These are phyloP conservation scores for Primulina tabacum DNA, from an alignment of 257 asterid genomes.

Conservation along the genomic window DNA sequence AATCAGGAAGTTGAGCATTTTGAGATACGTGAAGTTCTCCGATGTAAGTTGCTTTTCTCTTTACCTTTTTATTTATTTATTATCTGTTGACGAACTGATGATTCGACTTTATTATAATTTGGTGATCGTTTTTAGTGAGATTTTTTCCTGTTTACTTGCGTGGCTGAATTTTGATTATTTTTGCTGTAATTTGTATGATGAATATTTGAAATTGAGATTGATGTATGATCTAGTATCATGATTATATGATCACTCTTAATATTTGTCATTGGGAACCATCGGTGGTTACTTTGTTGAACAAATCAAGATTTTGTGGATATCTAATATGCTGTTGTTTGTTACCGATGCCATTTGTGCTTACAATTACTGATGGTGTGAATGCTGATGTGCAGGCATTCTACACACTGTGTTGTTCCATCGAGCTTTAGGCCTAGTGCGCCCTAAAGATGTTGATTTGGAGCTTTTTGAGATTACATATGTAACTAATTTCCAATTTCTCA, in stretches of 20 bases:
- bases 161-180: not conserved
- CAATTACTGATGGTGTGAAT: constrained; percentile 22
- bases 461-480: constrained; percentile 96
- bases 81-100: not conserved
- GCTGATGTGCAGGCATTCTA: constrained; percentile 72
- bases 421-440: constrained; percentile 93
- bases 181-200: constrained; percentile 14
- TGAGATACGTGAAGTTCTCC: constrained; percentile 88
- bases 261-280: not conserved
- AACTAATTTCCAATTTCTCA: constrained; percentile 30
- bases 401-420: constrained; percentile 86
- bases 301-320: not conserved
- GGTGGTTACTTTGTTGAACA: not conserved
- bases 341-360: constrained; percentile 11
- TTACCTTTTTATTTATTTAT: not conserved
- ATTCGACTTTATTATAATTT: constrained; percentile 13
- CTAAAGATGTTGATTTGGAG: constrained; percentile 88
- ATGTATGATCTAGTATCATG: not conserved
- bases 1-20: constrained; percentile 90
- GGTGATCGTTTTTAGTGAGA: constrained; percentile 22
- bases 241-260: not conserved
- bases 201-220: constrained; percentile 10
- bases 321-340: not conserved
- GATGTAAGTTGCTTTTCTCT: constrained; percentile 54
- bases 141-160: constrained; percentile 4